phyloP scores from a whole-genome alignment of 495 filamentous ascomycete species.

The Hyaloscypha finlandica region DNA sequence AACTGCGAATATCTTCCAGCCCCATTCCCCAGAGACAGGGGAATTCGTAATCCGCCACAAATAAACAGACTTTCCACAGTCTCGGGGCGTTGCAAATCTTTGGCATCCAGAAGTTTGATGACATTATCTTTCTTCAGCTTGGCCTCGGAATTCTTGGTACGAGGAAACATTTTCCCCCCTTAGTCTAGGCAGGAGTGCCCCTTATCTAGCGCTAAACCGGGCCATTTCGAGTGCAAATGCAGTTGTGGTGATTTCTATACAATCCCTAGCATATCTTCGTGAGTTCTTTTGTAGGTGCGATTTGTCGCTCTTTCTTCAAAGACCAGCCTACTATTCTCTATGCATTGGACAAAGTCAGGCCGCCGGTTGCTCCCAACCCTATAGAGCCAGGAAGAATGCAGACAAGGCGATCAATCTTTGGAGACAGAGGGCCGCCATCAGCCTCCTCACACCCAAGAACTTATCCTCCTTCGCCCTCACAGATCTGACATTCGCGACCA shows the following conservation, averaged over 20 bases:
- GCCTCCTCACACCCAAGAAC: no score
- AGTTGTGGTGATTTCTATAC: constrained; percentile 79
- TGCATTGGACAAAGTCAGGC: constrained; percentile 45
- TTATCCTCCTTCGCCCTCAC: no score
- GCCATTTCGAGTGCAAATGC: constrained; percentile 89
- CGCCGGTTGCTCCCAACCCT: constrained; percentile 81
- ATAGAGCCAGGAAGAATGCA: constrained; percentile 97
- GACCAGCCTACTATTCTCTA: constrained; percentile 52
- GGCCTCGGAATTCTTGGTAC: constrained; percentile 45
- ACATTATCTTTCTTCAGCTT: constrained; percentile 71
- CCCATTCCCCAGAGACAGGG: constrained; percentile 84
- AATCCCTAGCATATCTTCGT: constrained; percentile 97
- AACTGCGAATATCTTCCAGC: constrained; percentile 92
- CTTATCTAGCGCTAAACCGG: constrained; percentile 67
- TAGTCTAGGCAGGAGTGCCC: background rate
- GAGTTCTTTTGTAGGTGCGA: constrained; percentile 77
- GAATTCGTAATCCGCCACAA: constrained; percentile 96
- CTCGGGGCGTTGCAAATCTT: constrained; percentile 91
- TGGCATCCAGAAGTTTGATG: constrained; percentile 70
- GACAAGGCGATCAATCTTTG: constrained; percentile 98
- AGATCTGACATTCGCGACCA: no score
- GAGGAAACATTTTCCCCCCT: background rate
- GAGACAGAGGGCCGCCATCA: constrained; percentile 57
- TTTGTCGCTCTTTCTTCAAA: constrained; percentile 76
- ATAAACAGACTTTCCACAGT: constrained; percentile 91